Evolutionary conservation across 2,329 filamentous ascomycete species (phyloP).

Genomic region (Dactylellina sp.): DNA sequence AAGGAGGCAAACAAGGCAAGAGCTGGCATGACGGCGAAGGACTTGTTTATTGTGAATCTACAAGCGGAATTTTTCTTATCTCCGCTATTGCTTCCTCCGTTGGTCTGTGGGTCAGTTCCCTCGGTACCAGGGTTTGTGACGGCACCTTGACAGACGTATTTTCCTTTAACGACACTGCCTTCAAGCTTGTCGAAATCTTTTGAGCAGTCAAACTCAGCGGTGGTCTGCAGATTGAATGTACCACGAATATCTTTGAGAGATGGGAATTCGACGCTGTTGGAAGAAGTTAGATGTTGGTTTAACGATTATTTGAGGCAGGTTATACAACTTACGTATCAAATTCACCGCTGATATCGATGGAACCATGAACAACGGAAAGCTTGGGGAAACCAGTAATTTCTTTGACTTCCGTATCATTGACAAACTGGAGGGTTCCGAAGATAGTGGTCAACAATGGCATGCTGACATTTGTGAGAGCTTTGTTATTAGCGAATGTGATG

Average conservation of each 20-base stretch:
- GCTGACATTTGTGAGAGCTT: constrained; percentile 76
- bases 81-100: constrained; percentile 60
- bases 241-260: constrained; percentile 76
- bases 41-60: constrained; percentile 51
- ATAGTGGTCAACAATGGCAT: constrained; percentile 76
- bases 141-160: constrained; percentile 50
- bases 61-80: constrained; percentile 64
- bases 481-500: constrained; percentile 74
- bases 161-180: constrained; percentile 62
- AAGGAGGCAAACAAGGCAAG: constrained; percentile 65
- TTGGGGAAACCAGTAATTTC: constrained; percentile 75
- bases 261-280: constrained; percentile 76
- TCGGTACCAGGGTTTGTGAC: constrained; percentile 53
- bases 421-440: constrained; percentile 83
- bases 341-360: constrained; percentile 84
- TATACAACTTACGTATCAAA: constrained; percentile 78
- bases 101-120: constrained; percentile 52
- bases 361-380: constrained; percentile 79
- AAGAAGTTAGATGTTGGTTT: constrained; percentile 64
- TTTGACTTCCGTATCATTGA: constrained; percentile 84
- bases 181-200: constrained; percentile 67
- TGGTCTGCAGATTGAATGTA: constrained; percentile 77
- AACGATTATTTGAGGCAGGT: too few species aligned
- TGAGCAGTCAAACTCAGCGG: constrained; percentile 72
- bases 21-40: constrained; percentile 60